Base-by-base conservation (phyloP, 2,329 filamentous ascomycete genomes). In the Ascochyta lentis region DNA sequence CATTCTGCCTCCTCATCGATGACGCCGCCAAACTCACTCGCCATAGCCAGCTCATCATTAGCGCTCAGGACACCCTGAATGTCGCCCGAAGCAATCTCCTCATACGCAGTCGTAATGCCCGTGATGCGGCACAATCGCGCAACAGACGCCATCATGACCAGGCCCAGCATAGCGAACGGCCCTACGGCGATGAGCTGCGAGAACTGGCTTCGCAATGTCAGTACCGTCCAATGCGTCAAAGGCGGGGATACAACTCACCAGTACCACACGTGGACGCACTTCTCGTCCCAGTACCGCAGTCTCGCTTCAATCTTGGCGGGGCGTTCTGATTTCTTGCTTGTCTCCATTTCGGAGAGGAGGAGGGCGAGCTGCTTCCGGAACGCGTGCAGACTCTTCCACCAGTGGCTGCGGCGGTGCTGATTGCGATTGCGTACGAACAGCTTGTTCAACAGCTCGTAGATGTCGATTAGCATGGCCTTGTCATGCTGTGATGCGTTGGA, bases 361-460 rank as follows among this genome's bases (percentile, higher is more conserved):
- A 83, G 82, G 8, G 78, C 77, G 8, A 89, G 73, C 53, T 86
- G 82, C 42, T 90, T 89, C 33, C 91, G 86, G 61, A 97, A 82
- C 61, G 89, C 83, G 49, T 83, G 83, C 58, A 97, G 86, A 67
- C 80, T 81, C 66, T 86, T 85, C 86, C 90, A 98, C 94, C 94
- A 99, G 70, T 86, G 85, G 27, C 88, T 84, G 59, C 84, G 82
- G 51, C 87, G 87, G 76, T 98, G 94, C 78, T 98, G 94, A 78
- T 97, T 98, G 71, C 88, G 89, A 80, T 97, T 95, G 67, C 92
- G 91, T 72, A 91, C 87, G 75, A 88, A 85, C 67, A 96, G 85
- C 63, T 90, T 84, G 68, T 89, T 82, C 40, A 97, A 85, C 42
- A 93, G 77, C 45, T 83, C 65, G 68, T 78, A 54, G 69, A 81